phyloP scores from a whole-genome alignment of 1,284 basidiomycete genomes.

The Trichosporon sp. region DNA sequence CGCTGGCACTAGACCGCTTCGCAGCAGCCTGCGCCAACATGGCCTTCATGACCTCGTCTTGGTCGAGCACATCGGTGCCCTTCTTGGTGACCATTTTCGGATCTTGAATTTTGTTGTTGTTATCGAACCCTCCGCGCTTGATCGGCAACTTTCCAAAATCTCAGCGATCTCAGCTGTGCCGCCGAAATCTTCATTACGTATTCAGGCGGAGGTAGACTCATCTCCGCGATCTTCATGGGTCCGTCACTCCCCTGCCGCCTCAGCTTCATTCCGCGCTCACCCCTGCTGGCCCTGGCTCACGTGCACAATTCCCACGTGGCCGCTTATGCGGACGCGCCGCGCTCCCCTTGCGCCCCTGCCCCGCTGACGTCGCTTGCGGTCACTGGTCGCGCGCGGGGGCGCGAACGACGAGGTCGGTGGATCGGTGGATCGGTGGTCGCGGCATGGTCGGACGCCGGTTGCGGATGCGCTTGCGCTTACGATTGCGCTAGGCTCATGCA shows the following conservation, averaged over 20 bases:
- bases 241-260: neutral
- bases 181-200: constrained; percentile 5
- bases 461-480: no score
- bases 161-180: neutral
- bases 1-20: constrained; percentile 14
- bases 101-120: neutral
- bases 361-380: neutral
- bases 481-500: no score
- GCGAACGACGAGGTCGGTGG: no score
- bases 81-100: constrained; percentile 6
- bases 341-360: no score
- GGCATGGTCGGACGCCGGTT: no score
- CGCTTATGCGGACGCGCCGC: neutral
- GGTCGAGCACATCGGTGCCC: constrained; percentile 26
- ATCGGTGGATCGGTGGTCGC: no score
- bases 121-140: neutral
- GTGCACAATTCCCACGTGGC: neutral
- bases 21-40: constrained; percentile 46
- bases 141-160: neutral
- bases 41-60: constrained; percentile 35
- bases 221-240: neutral
- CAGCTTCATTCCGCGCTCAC: no score
- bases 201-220: neutral
- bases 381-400: no score
- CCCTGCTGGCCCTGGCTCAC: neutral